These are phyloP conservation scores for Fusarium secorum DNA, from an alignment of 2,329 filamentous ascomycete species.

Conservation along the genomic window DNA sequence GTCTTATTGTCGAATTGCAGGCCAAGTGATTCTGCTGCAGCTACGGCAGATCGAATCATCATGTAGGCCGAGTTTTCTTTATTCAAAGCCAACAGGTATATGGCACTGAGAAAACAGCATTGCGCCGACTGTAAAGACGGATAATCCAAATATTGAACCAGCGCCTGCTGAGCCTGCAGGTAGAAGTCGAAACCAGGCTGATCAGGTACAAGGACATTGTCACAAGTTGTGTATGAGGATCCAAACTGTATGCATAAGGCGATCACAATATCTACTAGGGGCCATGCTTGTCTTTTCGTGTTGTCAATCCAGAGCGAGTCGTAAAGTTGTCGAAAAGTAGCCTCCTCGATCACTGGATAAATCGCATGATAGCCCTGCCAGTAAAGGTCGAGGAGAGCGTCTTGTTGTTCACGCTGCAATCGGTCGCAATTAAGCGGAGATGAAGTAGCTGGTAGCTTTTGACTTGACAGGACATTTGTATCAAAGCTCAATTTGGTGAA, in stretches of 20 bases:
- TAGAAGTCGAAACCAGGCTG: slow-evolving; percentile 53
- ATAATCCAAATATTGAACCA: slow-evolving; percentile 52
- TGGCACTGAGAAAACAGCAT: slow-evolving; percentile 53
- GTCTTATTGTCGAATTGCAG: slow-evolving; percentile 6
- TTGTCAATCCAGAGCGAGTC: slow-evolving; percentile 31
- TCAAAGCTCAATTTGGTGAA: slow-evolving; percentile 21
- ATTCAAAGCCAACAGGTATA: slow-evolving; percentile 49
- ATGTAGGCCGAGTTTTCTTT: slow-evolving; percentile 32
- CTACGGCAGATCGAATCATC: slow-evolving; percentile 26
- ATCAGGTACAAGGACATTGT: slow-evolving; percentile 45
- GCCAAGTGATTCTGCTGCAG: slow-evolving; percentile 30
- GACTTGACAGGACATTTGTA: not conserved
- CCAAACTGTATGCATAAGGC: slow-evolving; percentile 61
- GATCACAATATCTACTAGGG: slow-evolving; percentile 60
- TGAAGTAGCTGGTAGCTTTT: not conserved
- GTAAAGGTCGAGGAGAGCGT: slow-evolving; percentile 56
- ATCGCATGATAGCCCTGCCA: slow-evolving; percentile 57
- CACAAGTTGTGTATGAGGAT: slow-evolving; percentile 36
- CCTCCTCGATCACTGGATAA: slow-evolving; percentile 47
- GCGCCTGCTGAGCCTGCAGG: slow-evolving; percentile 53
- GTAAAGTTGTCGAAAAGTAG: slow-evolving; percentile 37
- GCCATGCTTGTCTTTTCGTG: slow-evolving; percentile 51
- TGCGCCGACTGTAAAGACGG: slow-evolving; percentile 57
- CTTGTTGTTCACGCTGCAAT: slow-evolving; percentile 54
- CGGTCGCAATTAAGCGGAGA: not conserved